Percentiles rank a stretch among this genome's conserved stretches.
These are phyloP conservation scores for Blastocystis sp. DNA, from an alignment of 352 stramenopile species.

Conservation along the genomic window DNA sequence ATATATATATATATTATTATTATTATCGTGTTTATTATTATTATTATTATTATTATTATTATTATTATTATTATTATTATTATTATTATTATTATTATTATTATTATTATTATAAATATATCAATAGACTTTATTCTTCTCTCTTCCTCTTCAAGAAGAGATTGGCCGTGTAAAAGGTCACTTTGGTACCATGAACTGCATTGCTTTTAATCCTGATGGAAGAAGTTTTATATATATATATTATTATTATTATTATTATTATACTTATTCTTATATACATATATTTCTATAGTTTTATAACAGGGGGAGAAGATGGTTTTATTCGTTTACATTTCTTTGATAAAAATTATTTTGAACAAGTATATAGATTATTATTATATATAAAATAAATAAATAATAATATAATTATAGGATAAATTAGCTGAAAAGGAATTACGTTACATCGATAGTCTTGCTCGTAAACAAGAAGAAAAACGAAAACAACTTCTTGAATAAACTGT, in stretches of 20 bases:
- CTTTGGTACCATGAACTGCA: conserved; percentile 96
- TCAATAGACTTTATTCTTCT: conserved; percentile 94
- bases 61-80: too few relatives aligned
- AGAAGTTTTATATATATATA: conserved; percentile 58
- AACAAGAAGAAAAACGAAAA: too few relatives aligned
- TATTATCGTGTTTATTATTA: conserved; percentile 46
- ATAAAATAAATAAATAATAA: too few relatives aligned
- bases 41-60: too few relatives aligned
- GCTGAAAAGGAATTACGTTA: too few relatives aligned
- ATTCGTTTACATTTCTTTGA: conserved; percentile 86
- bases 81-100: too few relatives aligned
- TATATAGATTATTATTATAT: too few relatives aligned
- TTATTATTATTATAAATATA: too few relatives aligned
- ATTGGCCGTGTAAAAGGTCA: conserved; percentile 93
- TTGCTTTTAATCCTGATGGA: conserved; percentile 88
- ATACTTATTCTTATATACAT: too few relatives aligned
- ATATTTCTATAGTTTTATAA: conserved; percentile 52
- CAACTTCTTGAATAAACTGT: too few relatives aligned
- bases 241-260: background rate
- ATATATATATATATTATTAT: background rate
- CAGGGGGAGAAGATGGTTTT: conserved; percentile 89
- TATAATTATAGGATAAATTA: too few relatives aligned
- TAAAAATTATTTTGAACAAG: conserved; percentile 67
- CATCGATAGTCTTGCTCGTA: too few relatives aligned
- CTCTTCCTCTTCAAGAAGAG: conserved; percentile 91